Base-by-base conservation (phyloP, 164 flowering plant species). In the Brasenia schreberi region DNA sequence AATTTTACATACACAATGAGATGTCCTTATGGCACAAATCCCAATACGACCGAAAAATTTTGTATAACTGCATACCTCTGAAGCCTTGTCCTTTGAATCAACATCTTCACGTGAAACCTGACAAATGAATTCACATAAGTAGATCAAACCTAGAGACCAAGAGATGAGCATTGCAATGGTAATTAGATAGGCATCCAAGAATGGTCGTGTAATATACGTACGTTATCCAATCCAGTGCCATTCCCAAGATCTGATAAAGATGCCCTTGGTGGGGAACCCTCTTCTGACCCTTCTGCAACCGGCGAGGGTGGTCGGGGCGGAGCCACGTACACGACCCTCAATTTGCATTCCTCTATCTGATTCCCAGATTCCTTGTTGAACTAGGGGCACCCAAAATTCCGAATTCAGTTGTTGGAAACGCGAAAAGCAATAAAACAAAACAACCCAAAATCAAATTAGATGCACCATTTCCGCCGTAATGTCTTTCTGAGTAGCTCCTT, bases 281-380 rank as follows among this genome's bases (percentile, higher is more conserved):
- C 98, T 66, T 94, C 97, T 53, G 97, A 81, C 68, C 79, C 97
- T 79, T 94, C 97, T 7, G 92, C 96, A 18, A 94, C 96, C 11
- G 97, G 96, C 0, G 97, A 94, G 10, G 99, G 97, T 5, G 93
- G 97, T 65, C 85, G 83, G 7, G 63, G 63, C 0, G 95, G 87
- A 71, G 93, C 90, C 67, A 89, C 70, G 64, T 89, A 94, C 67
- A 85, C 69, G 17, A 91, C 96, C 77, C 89, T 80, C 82, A 94
- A 76, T 73, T 82, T 91, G 79, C 78, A 81, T 77, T 93, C 98
- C 64, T 86, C 96, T 59, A 93, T 83, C 66, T 80, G 74, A 72
- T 82, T 86, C 42, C 91, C 90, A 18, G 67, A 80, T 67, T 83
- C 92, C 77, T 81, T 93, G 64, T 78, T 83, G 66, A 93, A 93